These are phyloP conservation scores for Nicotiana noctiflora DNA, from an alignment of 257 asterid genomes.

Conservation along the genomic window DNA sequence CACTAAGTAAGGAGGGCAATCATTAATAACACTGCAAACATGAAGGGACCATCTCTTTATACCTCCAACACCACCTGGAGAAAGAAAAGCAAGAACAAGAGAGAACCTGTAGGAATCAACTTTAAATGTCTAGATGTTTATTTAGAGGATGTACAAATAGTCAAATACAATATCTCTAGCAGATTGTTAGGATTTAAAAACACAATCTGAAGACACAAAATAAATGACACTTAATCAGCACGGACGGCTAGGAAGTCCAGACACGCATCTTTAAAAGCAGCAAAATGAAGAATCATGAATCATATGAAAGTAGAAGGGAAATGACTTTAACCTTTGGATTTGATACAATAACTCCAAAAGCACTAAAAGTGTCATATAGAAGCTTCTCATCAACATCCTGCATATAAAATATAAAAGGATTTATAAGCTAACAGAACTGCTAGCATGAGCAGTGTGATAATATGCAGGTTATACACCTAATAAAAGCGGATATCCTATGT, in stretches of 20 bases:
- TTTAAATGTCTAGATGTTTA: not conserved
- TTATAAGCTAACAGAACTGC: not conserved
- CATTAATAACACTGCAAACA: not conserved
- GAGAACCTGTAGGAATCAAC: not conserved
- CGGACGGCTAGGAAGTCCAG: not conserved
- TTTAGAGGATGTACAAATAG: not conserved
- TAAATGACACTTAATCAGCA: not conserved
- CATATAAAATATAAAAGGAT: slow-evolving; percentile 16
- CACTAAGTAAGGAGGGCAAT: not conserved
- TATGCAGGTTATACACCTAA: not conserved
- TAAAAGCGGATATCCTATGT: not conserved
- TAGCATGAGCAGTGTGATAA: not conserved
- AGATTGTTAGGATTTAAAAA: not conserved
- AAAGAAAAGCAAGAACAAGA: not conserved
- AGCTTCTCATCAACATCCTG: slow-evolving; percentile 99
- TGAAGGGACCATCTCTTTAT: not conserved
- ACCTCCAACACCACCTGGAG: not conserved
- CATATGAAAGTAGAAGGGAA: slow-evolving; percentile 2
- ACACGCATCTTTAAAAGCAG: not conserved
- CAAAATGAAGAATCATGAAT: not conserved
- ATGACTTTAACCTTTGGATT: slow-evolving; percentile 71
- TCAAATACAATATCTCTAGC: not conserved
- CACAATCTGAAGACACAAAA: not conserved
- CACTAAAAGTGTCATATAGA: slow-evolving; percentile 87
- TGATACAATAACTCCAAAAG: slow-evolving; percentile 90